A percentile compares a stretch with the other conserved stretches of the same genome.
Evolutionary conservation across 2,329 filamentous ascomycete species (phyloP).

Genomic region (Penicillium olsonii): DNA sequence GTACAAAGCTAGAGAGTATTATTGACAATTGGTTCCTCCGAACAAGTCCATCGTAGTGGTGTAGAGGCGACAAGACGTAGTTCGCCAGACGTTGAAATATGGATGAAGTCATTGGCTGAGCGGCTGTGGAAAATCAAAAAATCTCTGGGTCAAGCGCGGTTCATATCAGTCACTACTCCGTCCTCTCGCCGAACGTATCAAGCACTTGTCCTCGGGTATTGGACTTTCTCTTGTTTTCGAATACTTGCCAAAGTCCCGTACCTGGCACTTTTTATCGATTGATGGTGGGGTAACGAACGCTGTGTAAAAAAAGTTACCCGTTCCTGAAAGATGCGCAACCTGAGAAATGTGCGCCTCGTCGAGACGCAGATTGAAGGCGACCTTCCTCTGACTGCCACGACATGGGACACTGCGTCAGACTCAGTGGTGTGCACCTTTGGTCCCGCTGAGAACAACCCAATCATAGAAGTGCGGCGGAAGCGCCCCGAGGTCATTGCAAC

Average conservation of each 20-base stretch:
- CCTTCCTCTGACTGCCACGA: constrained; percentile 69
- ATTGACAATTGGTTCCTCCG: constrained; percentile 25
- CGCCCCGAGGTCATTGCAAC: constrained; percentile 39
- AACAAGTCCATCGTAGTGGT: constrained; percentile 17
- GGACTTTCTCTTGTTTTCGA: background rate
- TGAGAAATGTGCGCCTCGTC: constrained; percentile 74
- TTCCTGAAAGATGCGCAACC: constrained; percentile 73
- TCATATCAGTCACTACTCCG: constrained; percentile 23
- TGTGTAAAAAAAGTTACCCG: constrained; percentile 24
- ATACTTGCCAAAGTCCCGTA: constrained; percentile 2
- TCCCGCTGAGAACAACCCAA: constrained; percentile 67
- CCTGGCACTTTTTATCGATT: constrained; percentile 22
- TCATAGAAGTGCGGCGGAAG: constrained; percentile 70
- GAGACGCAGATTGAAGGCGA: constrained; percentile 62
- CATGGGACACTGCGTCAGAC: constrained; percentile 82
- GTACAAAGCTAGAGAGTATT: constrained; percentile 44
- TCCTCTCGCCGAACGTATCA: constrained; percentile 2
- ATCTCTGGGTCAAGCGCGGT: constrained; percentile 36
- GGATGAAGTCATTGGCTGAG: constrained; percentile 47
- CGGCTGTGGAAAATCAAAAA: constrained; percentile 42
- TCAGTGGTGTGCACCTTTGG: constrained; percentile 82
- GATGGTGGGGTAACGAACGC: constrained; percentile 38
- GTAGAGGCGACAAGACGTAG: constrained; percentile 21
- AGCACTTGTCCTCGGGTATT: background rate
- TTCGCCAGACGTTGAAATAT: constrained; percentile 34